Conservation (phyloP, 345 rosid genomes). For the Eucalyptus victrix region DNA sequence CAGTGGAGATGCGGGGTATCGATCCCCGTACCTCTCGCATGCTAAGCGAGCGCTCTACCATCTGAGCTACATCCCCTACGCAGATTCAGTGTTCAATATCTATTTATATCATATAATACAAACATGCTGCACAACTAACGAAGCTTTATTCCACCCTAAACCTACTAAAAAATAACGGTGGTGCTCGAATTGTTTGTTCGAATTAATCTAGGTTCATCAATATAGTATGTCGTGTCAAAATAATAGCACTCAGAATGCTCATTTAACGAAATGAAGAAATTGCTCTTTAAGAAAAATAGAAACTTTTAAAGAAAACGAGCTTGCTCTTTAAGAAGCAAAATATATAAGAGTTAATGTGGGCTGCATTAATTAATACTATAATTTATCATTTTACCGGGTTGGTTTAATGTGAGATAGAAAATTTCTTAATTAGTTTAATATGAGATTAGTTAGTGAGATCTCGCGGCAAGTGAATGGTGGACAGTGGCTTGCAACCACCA, state of each 20-base stretch:
- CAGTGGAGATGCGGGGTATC: conserved; percentile 37
- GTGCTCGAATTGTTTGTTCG: background rate
- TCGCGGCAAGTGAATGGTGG: too few relatives aligned
- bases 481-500: fast-evolving
- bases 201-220: background rate
- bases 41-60: conserved; percentile 72
- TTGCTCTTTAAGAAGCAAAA: background rate
- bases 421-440: too few relatives aligned
- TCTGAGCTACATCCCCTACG: conserved; percentile 50
- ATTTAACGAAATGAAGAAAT: background rate
- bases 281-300: background rate
- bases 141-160: background rate
- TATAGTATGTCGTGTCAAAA: background rate
- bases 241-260: background rate
- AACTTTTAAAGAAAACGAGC: background rate
- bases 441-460: too few relatives aligned
- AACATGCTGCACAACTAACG: background rate
- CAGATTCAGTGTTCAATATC: fast-evolving
- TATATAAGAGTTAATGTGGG: background rate
- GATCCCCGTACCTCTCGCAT: conserved; percentile 58
- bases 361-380: too few relatives aligned
- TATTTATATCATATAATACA: too few relatives aligned
- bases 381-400: fast-evolving
- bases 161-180: background rate
- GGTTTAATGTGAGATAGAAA: fast-evolving